These are phyloP conservation scores for Hemisphaericaspora xylofermentans DNA, from an alignment of 1,139 yeast species.

Conservation along the genomic window DNA sequence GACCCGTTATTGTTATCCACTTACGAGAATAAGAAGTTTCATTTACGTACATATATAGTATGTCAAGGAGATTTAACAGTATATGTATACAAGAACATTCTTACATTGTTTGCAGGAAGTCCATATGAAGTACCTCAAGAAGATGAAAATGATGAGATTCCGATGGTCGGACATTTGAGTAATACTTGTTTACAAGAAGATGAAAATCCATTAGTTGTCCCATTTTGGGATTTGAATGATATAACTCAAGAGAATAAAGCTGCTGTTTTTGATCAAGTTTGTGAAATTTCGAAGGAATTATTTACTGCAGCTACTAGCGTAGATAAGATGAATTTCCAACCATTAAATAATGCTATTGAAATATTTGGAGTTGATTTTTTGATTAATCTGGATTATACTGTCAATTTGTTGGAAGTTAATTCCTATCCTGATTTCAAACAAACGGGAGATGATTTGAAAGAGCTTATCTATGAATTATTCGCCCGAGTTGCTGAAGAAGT, in stretches of 20 bases:
- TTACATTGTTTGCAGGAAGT: slow-evolving; percentile 73
- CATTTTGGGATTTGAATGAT: slow-evolving; percentile 61
- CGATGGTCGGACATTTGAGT: slow-evolving; percentile 76
- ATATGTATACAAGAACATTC: slow-evolving; percentile 73
- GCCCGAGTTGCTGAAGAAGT: slow-evolving; percentile 38
- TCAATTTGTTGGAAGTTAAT: slow-evolving; percentile 76
- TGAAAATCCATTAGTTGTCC: slow-evolving; percentile 53
- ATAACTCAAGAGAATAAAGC: slow-evolving; percentile 26
- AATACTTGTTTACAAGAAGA: slow-evolving; percentile 84
- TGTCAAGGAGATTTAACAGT: slow-evolving; percentile 74
- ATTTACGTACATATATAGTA: slow-evolving; percentile 82
- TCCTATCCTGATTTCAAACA: slow-evolving; percentile 97
- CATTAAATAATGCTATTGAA: slow-evolving; percentile 78
- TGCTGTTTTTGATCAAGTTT: slow-evolving; percentile 54
- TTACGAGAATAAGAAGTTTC: slow-evolving; percentile 77
- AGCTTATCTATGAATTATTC: slow-evolving; percentile 60
- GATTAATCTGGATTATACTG: slow-evolving; percentile 55
- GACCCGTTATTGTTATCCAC: slow-evolving; percentile 63
- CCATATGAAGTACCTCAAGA: slow-evolving; percentile 44
- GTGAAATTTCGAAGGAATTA: slow-evolving; percentile 63
- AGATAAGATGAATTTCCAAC: slow-evolving; percentile 87
- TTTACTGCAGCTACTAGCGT: slow-evolving; percentile 79
- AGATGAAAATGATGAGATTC: slow-evolving; percentile 31
- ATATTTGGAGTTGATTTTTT: slow-evolving; percentile 86
- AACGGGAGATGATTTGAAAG: slow-evolving; percentile 76